These are phyloP conservation scores for Lipomyces chichibuensis DNA, from an alignment of 805 yeast species.

Conservation along the genomic window DNA sequence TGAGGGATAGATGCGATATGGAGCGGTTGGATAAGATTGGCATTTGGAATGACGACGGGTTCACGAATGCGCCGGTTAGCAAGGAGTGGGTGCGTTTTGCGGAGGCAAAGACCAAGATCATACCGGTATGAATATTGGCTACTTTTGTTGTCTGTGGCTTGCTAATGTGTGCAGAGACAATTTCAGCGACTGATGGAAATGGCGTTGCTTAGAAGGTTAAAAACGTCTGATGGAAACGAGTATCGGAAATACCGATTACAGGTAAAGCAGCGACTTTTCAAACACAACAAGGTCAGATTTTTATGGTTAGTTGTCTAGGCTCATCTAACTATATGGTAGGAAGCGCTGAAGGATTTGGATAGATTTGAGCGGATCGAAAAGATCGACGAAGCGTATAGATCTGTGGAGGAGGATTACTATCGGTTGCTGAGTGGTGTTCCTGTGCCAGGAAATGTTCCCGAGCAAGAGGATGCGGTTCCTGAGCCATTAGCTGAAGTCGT, in stretches of 20 bases:
- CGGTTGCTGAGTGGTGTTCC: conserved; percentile 51
- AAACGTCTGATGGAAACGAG: conserved; percentile 33
- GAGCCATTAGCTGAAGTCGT: not conserved
- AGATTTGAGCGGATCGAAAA: conserved; percentile 67
- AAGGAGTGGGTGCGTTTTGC: conserved; percentile 49
- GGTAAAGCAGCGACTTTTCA: conserved; percentile 74
- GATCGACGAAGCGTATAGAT: conserved; percentile 71
- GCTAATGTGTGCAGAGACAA: conserved; percentile 53
- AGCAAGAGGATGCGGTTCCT: not conserved
- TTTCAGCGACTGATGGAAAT: conserved; percentile 77
- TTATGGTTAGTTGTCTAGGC: not conserved
- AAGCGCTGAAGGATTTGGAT: conserved; percentile 70
- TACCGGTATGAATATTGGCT: conserved; percentile 43
- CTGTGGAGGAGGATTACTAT: conserved; percentile 70
- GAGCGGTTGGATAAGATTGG: conserved; percentile 49
- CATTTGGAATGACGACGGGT: conserved; percentile 36
- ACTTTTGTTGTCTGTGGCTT: not conserved
- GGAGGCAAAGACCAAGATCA: conserved; percentile 58
- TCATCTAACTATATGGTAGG: conserved; percentile 44
- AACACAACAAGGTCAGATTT: conserved; percentile 59
- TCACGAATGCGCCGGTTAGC: conserved; percentile 32
- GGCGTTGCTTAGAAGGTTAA: conserved; percentile 54
- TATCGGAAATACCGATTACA: conserved; percentile 51
- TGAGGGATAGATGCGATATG: conserved; percentile 82
- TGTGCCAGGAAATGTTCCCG: not conserved